Percentiles rank a stretch among this genome's conserved stretches.
Evolutionary conservation across 2,329 filamentous ascomycete species (phyloP).

Genomic region (Elsinoe arachidis): DNA sequence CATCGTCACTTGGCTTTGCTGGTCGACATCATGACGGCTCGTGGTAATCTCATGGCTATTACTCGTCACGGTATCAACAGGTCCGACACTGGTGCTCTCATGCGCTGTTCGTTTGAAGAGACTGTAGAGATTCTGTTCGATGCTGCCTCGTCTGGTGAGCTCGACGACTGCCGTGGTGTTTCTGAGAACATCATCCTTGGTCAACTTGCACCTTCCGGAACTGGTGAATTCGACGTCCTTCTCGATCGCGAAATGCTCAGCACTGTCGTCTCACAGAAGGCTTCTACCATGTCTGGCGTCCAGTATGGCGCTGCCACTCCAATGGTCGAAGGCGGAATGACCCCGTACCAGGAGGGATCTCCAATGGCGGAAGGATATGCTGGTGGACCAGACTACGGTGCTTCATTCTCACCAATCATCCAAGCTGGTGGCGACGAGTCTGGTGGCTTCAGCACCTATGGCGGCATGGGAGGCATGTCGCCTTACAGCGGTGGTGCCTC

Average conservation of each 20-base stretch:
- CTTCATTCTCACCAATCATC: slow-evolving; percentile 67
- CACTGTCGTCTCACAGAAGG: slow-evolving; percentile 71
- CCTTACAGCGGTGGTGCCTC: slow-evolving; percentile 58
- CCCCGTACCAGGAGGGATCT: slow-evolving; percentile 74
- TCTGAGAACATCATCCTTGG: slow-evolving; percentile 98
- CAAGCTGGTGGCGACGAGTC: slow-evolving; percentile 52
- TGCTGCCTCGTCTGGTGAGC: slow-evolving; percentile 84
- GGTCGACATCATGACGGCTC: slow-evolving; percentile 95
- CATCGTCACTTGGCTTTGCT: slow-evolving; percentile 92
- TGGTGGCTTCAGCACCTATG: slow-evolving; percentile 55
- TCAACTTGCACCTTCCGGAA: slow-evolving; percentile 93
- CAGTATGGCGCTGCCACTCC: slow-evolving; percentile 66
- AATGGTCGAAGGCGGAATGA: slow-evolving; percentile 64
- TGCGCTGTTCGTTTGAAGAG: slow-evolving; percentile 99
- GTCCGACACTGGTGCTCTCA: slow-evolving; percentile 92
- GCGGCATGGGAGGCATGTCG: slow-evolving; percentile 55
- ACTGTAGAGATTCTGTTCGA: slow-evolving; percentile 97
- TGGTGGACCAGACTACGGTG: slow-evolving; percentile 55
- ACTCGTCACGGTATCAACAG: slow-evolving; percentile 98
- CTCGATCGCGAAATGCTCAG: slow-evolving; percentile 93
- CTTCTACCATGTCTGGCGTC: slow-evolving; percentile 51
- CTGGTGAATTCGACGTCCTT: slow-evolving; percentile 88
- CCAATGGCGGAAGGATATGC: slow-evolving; percentile 53
- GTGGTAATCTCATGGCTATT: slow-evolving; percentile 88
- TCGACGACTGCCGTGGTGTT: slow-evolving; percentile 95